These are phyloP conservation scores for Sugiyamaella chiloensis DNA, from an alignment of 805 yeast genomes.

Conservation along the genomic window DNA sequence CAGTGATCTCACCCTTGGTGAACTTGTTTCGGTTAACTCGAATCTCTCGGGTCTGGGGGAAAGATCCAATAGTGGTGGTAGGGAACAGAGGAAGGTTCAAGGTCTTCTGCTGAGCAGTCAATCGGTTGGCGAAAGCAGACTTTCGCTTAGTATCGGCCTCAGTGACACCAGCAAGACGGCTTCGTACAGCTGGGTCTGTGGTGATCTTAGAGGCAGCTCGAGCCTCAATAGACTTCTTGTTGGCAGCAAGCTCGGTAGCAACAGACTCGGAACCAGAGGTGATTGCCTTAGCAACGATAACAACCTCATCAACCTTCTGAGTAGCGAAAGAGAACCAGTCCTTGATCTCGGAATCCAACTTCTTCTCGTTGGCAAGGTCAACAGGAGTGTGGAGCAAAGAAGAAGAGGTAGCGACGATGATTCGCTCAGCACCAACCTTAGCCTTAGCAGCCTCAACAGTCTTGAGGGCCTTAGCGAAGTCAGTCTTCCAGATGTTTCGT, in stretches of 20 bases:
- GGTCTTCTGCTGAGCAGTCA: conserved; percentile 77
- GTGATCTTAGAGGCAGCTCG: conserved; percentile 86
- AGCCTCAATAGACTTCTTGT: conserved; percentile 79
- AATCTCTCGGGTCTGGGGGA: conserved; percentile 99
- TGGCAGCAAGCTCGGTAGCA: conserved; percentile 71
- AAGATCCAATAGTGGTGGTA: conserved; percentile 99
- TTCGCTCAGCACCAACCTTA: conserved; percentile 69
- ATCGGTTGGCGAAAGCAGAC: conserved; percentile 82
- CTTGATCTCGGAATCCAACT: conserved; percentile 85
- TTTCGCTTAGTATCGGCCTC: conserved; percentile 73
- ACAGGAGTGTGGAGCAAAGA: conserved; percentile 98
- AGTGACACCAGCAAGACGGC: conserved; percentile 69
- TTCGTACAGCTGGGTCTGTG: conserved; percentile 85
- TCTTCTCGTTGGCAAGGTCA: conserved; percentile 87
- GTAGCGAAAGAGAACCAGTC: conserved; percentile 99
- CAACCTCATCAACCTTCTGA: conserved; percentile 92
- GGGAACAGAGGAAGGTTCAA: conserved; percentile 98
- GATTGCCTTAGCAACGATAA: conserved; percentile 80
- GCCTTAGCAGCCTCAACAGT: conserved; percentile 78
- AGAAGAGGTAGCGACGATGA: conserved; percentile 90
- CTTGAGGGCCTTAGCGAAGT: conserved; percentile 81
- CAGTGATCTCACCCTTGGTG: conserved; percentile 92
- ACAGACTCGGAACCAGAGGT: conserved; percentile 70
- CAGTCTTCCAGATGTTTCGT: conserved; percentile 99
- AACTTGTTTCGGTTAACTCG: conserved; percentile 98